Conservation (phyloP, 768 basidiomycete species). For the Cystoderma amianthinum region DNA sequence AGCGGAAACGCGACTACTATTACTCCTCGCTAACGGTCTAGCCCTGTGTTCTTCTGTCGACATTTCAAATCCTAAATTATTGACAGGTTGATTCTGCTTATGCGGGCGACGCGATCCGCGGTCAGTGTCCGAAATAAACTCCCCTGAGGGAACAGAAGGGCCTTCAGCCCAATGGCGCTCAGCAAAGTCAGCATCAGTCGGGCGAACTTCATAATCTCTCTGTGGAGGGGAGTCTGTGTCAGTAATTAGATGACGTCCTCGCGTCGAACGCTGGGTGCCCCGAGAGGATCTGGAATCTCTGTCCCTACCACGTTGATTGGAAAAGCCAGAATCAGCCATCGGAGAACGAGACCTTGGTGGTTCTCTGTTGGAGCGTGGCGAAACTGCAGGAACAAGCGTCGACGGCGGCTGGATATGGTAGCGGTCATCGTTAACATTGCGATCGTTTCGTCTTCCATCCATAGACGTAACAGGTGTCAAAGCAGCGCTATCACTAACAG, state of each 20-base stretch:
- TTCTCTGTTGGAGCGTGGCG: conserved; percentile 19
- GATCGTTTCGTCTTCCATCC: conserved; percentile 15
- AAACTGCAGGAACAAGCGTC: conserved; percentile 15
- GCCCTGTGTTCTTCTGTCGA: conserved; percentile 15
- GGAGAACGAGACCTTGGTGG: conserved; percentile 21
- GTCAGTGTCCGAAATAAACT: conserved; percentile 12
- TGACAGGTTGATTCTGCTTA: conserved; percentile 5
- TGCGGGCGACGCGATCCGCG: conserved; percentile 12
- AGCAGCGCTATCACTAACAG: conserved; percentile 21
- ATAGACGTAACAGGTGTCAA: conserved; percentile 7
- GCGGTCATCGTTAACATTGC: conserved; percentile 7
- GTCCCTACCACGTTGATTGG: conserved; percentile 12
- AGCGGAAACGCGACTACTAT: conserved; percentile 12
- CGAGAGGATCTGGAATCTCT: conserved; percentile 15
- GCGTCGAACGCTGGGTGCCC: conserved; percentile 14
- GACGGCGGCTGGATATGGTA: conserved; percentile 8
- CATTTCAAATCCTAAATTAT: conserved; percentile 6
- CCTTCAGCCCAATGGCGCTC: conserved; percentile 17
- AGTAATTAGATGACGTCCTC: conserved; percentile 20
- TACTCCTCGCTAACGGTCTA: conserved; percentile 12
- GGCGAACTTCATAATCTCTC: conserved; percentile 16
- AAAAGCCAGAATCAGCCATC: conserved; percentile 7
- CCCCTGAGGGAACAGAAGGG: conserved; percentile 11
- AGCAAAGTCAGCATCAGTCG: conserved; percentile 11
- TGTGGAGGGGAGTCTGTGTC: conserved; percentile 17